Percentiles rank a stretch among this genome's conserved stretches.
Evolutionary conservation across 1,284 basidiomycete species (phyloP).

Genomic region (Xanthoconium separans): DNA sequence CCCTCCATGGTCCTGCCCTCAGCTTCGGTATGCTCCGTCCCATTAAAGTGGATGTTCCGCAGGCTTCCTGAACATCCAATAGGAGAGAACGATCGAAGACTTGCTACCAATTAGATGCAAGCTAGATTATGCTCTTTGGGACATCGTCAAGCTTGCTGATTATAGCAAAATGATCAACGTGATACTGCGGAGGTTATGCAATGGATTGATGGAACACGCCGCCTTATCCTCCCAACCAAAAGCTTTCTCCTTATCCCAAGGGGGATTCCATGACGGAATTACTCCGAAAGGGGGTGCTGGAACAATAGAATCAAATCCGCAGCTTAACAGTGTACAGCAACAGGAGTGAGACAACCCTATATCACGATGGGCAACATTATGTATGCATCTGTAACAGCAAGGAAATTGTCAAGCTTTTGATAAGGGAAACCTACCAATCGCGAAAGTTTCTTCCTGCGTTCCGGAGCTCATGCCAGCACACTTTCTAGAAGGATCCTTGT

Average conservation of each 20-base stretch:
- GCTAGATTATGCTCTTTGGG: conserved; percentile 14
- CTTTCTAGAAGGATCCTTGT: conserved; percentile 12
- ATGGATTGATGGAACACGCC: conserved; percentile 2
- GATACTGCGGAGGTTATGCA: conserved; percentile 16
- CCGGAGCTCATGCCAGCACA: conserved; percentile 5
- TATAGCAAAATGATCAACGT: conserved; percentile 8
- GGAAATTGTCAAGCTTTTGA: conserved; percentile 3
- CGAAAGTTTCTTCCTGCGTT: conserved; percentile 15
- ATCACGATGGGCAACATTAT: conserved; percentile 1
- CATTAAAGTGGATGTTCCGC: conserved; percentile 6
- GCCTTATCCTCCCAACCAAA: conserved; percentile 27
- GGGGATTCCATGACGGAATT: conserved; percentile 1
- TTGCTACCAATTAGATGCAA: conserved; percentile 10
- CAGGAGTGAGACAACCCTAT: conserved; percentile 2
- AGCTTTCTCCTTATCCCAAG: conserved; percentile 24
- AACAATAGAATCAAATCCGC: background rate
- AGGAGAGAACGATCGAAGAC: background rate
- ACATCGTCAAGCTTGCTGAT: background rate
- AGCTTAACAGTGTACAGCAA: background rate
- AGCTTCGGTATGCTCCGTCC: conserved; percentile 18
- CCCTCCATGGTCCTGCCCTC: conserved; percentile 28
- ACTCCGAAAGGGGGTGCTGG: conserved; percentile 1
- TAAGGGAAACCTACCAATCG: conserved; percentile 26
- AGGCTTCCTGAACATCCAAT: conserved; percentile 10
- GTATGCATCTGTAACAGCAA: conserved; percentile 1